phyloP scores from a whole-genome alignment of 2,329 filamentous ascomycete species.

The Cyphellophora europaea region DNA sequence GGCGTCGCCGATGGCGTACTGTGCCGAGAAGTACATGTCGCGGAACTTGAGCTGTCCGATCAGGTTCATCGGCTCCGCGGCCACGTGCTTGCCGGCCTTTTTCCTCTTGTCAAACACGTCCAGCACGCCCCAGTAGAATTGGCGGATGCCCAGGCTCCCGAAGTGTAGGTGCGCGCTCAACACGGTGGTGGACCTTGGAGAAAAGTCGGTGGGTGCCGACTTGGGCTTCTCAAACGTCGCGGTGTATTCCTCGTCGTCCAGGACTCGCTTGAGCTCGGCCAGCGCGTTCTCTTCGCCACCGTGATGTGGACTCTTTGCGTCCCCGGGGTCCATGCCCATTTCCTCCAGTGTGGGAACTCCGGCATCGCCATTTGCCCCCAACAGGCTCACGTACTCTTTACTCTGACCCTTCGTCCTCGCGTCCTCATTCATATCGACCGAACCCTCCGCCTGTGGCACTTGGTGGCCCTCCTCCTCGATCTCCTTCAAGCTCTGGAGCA shows the following conservation, averaged over 20 bases:
- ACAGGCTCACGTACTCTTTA: constrained; percentile 48
- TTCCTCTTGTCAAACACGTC: constrained; percentile 52
- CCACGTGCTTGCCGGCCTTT: constrained; percentile 44
- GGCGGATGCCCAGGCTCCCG: constrained; percentile 58
- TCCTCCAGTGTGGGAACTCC: constrained; percentile 62
- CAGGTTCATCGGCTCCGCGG: constrained; percentile 55
- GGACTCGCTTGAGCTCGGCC: constrained; percentile 46
- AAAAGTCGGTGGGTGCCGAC: constrained; percentile 64
- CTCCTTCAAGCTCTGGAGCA: constrained; percentile 43
- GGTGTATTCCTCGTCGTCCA: constrained; percentile 55
- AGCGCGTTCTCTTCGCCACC: constrained; percentile 64
- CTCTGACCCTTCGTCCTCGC: constrained; percentile 35
- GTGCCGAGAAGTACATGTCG: constrained; percentile 76
- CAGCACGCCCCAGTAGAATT: constrained; percentile 64
- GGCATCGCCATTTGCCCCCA: constrained; percentile 61
- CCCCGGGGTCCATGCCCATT: constrained; percentile 49
- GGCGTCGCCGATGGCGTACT: constrained; percentile 54
- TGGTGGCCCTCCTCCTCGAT: constrained; percentile 25
- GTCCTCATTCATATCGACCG: constrained; percentile 52
- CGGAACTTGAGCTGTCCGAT: constrained; percentile 66
- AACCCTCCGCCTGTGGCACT: constrained; percentile 40
- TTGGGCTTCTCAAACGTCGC: constrained; percentile 69
- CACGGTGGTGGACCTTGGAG: constrained; percentile 63
- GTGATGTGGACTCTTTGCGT: constrained; percentile 55
- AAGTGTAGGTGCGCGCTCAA: constrained; percentile 69